phyloP scores from a whole-genome alignment of 2,329 filamentous ascomycete genomes.

The Chrysoporthe cubensis region DNA sequence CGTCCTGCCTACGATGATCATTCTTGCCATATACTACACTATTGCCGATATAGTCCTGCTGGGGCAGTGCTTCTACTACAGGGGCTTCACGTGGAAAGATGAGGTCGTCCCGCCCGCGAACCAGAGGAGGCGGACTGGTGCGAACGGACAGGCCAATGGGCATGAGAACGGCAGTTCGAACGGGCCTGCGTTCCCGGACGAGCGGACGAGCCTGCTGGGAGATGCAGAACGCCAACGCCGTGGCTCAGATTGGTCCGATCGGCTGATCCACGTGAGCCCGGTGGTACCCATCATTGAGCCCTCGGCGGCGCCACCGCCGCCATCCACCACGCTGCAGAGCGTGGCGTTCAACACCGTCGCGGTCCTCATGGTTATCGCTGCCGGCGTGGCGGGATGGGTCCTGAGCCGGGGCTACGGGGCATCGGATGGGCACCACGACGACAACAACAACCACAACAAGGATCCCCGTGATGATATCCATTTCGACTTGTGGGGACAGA shows the following conservation, averaged over 20 bases:
- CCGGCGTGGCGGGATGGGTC: slow-evolving; percentile 86
- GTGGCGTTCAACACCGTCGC: slow-evolving; percentile 75
- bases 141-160: background rate
- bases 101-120: slow-evolving; percentile 48
- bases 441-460: slow-evolving; percentile 41
- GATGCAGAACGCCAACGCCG: slow-evolving; percentile 51
- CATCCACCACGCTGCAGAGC: slow-evolving; percentile 58
- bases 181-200: slow-evolving; percentile 41
- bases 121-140: slow-evolving; percentile 39
- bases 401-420: slow-evolving; percentile 58
- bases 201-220: slow-evolving; percentile 57
- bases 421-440: slow-evolving; percentile 33
- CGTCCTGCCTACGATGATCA: slow-evolving; percentile 93
- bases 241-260: slow-evolving; percentile 60
- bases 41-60: slow-evolving; percentile 88
- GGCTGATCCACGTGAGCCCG: slow-evolving; percentile 72
- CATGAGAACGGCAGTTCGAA: slow-evolving; percentile 8
- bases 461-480: slow-evolving; percentile 54
- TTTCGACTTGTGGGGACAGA: slow-evolving; percentile 80
- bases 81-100: slow-evolving; percentile 74
- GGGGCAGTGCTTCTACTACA: slow-evolving; percentile 93
- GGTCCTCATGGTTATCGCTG: slow-evolving; percentile 79
- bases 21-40: slow-evolving; percentile 93
- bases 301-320: slow-evolving; percentile 45
- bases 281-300: slow-evolving; percentile 73